phyloP scores from a whole-genome alignment of 805 yeast species.

The Saccharomycopsis javanensis region DNA sequence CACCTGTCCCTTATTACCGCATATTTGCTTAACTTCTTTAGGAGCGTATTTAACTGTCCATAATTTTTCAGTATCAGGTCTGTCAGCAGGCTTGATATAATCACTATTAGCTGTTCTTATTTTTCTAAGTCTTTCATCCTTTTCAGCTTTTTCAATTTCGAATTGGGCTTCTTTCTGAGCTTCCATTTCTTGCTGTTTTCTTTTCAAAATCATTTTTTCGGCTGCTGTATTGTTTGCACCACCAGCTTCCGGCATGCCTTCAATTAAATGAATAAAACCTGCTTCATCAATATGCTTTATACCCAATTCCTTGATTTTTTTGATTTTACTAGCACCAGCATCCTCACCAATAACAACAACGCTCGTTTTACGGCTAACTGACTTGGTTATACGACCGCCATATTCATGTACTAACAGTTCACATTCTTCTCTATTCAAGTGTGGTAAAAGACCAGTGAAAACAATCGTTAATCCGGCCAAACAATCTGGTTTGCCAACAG shows the following conservation, averaged over 20 bases:
- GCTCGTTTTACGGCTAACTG: slow-evolving; percentile 77
- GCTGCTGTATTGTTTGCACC: slow-evolving; percentile 84
- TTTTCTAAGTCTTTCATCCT: slow-evolving; percentile 25
- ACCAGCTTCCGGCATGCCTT: slow-evolving; percentile 84
- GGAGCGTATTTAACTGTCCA: slow-evolving; percentile 98
- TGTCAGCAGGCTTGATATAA: slow-evolving; percentile 27
- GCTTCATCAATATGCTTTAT: slow-evolving; percentile 80
- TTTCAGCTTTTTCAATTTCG: slow-evolving; percentile 37
- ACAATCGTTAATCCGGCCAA: slow-evolving; percentile 83
- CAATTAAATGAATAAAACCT: slow-evolving; percentile 68
- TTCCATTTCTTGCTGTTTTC: slow-evolving; percentile 54
- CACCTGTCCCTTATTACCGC: slow-evolving; percentile 83
- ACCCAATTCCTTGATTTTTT: slow-evolving; percentile 60
- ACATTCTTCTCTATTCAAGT: slow-evolving; percentile 63
- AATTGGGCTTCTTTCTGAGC: slow-evolving; percentile 44
- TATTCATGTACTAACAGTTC: slow-evolving; percentile 71
- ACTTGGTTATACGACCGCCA: slow-evolving; percentile 85
- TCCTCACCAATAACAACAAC: slow-evolving; percentile 88
- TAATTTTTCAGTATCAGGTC: slow-evolving; percentile 50
- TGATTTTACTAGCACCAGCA: slow-evolving; percentile 93
- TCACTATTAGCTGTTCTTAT: slow-evolving; percentile 17
- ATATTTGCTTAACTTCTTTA: slow-evolving; percentile 56
- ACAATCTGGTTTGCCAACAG: slow-evolving; percentile 81
- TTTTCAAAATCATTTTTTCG: slow-evolving; percentile 56
- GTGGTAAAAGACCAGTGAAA: slow-evolving; percentile 84